Percentiles rank a stretch among this genome's conserved stretches.
Evolutionary conservation across 345 rosid species (phyloP).

Genomic region (Syzygium aqueum): DNA sequence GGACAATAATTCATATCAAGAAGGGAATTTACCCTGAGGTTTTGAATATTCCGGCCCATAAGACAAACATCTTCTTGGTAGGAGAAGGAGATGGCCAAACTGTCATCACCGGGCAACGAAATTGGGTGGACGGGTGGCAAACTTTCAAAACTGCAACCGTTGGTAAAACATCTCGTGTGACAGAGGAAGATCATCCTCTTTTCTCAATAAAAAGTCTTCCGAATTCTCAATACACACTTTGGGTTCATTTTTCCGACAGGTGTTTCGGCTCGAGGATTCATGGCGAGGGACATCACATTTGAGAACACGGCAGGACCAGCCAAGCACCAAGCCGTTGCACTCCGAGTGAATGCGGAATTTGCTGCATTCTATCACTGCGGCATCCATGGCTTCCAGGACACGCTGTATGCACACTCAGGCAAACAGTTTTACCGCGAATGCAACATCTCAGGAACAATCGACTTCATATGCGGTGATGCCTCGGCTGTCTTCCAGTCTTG

Average conservation of each 20-base stretch:
- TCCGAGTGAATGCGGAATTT: slow-evolving; percentile 59
- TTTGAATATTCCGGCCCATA: neutral
- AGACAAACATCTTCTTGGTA: slow-evolving; percentile 49
- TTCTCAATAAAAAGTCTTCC: neutral
- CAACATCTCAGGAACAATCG: slow-evolving; percentile 62
- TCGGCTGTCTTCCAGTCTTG: slow-evolving; percentile 66
- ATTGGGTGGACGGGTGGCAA: slow-evolving; percentile 58
- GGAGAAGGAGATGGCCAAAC: slow-evolving; percentile 64
- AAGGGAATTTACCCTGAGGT: neutral
- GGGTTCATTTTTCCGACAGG: slow-evolving; percentile 21
- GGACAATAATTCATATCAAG: neutral
- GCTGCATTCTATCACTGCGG: slow-evolving; percentile 47
- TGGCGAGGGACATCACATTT: slow-evolving; percentile 60
- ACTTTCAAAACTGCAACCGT: slow-evolving; percentile 79
- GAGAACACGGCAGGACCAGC: slow-evolving; percentile 64
- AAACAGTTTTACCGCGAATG: slow-evolving; percentile 81
- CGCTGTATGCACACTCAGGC: slow-evolving; percentile 63
- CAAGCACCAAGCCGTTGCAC: slow-evolving; percentile 73
- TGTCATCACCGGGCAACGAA: slow-evolving; percentile 44
- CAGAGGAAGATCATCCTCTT: neutral
- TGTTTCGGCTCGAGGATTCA: slow-evolving; percentile 68
- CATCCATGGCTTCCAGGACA: slow-evolving; percentile 67
- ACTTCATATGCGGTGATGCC: slow-evolving; percentile 73
- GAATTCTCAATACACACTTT: neutral
- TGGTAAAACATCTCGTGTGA: slow-evolving; percentile 23